Conservation (phyloP, 768 basidiomycete genomes). For the Auriscalpium orientale region DNA sequence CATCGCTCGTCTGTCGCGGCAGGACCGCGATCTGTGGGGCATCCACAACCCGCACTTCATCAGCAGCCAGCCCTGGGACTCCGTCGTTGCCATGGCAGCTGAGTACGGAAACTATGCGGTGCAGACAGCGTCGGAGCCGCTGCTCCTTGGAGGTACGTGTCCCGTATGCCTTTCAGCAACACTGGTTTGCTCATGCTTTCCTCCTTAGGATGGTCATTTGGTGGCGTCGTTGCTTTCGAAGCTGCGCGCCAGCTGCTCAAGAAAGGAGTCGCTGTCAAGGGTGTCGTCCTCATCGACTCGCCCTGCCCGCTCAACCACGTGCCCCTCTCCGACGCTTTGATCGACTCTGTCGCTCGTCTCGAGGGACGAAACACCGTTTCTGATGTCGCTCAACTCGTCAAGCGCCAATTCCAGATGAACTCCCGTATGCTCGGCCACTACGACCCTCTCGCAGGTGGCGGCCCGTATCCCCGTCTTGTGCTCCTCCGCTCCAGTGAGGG, state of each 20-base stretch:
- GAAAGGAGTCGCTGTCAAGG: conserved; percentile 38
- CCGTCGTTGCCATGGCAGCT: conserved; percentile 43
- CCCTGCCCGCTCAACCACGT: conserved; percentile 48
- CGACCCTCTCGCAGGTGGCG: conserved; percentile 23
- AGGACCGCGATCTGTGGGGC: conserved; percentile 52
- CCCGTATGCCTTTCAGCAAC: background rate
- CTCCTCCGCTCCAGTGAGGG: conserved; percentile 48
- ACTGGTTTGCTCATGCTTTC: background rate
- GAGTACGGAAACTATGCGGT: conserved; percentile 40
- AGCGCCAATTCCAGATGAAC: conserved; percentile 43
- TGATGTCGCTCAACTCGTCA: conserved; percentile 30
- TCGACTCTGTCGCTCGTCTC: conserved; percentile 38
- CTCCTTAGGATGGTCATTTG: conserved; percentile 67
- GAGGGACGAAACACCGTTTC: conserved; percentile 22
- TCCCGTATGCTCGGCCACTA: conserved; percentile 41
- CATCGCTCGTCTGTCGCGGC: conserved; percentile 36
- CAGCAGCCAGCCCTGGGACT: conserved; percentile 37
- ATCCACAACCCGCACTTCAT: conserved; percentile 50
- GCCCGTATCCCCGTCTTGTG: conserved; percentile 30
- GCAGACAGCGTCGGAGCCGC: conserved; percentile 26
- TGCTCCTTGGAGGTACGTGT: conserved; percentile 52
- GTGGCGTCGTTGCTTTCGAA: conserved; percentile 67
- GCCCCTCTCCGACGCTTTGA: conserved; percentile 43
- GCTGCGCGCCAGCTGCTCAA: conserved; percentile 43
- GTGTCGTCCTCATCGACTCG: conserved; percentile 61